phyloP scores from a whole-genome alignment of 768 basidiomycete species.

The Russula earlei region DNA sequence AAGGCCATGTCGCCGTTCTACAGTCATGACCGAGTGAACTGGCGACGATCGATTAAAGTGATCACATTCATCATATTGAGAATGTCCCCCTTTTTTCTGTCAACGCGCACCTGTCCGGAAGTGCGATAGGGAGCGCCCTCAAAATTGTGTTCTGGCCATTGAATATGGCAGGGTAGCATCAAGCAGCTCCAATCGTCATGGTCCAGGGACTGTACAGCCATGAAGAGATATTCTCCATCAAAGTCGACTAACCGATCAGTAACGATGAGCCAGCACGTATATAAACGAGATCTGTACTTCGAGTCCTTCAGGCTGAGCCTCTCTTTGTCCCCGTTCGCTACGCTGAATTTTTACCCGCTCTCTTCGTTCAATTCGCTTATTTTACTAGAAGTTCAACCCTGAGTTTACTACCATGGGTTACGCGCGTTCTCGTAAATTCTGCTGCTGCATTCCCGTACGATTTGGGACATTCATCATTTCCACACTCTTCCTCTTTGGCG shows the following conservation, averaged over 20 bases:
- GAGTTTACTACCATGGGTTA: conserved; percentile 31
- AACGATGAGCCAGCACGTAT: conserved; percentile 2
- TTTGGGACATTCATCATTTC: conserved; percentile 52
- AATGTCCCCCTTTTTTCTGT: background rate
- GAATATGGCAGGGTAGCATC: background rate
- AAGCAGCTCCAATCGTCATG: background rate
- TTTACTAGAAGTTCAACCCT: background rate
- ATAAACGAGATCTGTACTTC: background rate
- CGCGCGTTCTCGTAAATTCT: conserved; percentile 48
- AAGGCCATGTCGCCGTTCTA: too few species aligned
- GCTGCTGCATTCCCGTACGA: conserved; percentile 57
- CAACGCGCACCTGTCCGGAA: background rate
- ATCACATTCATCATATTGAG: too few species aligned
- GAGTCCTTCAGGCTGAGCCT: conserved; percentile 15
- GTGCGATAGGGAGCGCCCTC: background rate
- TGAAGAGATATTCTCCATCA: background rate
- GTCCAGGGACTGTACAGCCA: background rate
- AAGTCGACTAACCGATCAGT: background rate
- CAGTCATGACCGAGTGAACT: too few species aligned
- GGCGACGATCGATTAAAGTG: too few species aligned
- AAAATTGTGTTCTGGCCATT: background rate
- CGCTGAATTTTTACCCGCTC: background rate
- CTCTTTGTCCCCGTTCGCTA: background rate
- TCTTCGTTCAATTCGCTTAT: background rate
- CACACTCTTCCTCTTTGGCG: conserved; percentile 34